Evolutionary conservation across 2,329 filamentous ascomycete genomes (phyloP), one percentile per base, ranked within the genome.

Genomic region (Arthrinium puccinioides): DNA sequence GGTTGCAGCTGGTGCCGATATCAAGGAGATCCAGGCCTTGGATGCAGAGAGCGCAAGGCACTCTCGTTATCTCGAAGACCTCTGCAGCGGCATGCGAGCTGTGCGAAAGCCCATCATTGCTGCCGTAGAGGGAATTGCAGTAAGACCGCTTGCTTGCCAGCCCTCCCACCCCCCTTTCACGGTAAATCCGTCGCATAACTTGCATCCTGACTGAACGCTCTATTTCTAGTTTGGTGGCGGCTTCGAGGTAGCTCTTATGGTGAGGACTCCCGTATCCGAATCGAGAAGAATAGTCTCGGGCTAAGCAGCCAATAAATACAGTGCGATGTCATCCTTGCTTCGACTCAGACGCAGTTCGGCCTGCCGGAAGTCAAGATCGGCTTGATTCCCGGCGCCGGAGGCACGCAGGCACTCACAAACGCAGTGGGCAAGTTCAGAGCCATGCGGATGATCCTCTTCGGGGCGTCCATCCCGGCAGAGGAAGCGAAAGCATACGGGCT

Each of bases 321-420:
- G 58, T 61, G 58, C 45, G 61, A 64, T 43, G 56, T 64, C 26
- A 61, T 64, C 23, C 96, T 96, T 69, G 89, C 85, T 62, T 86
- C 84, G 3, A 72, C 81, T 25, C 76, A 67, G 13, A 88, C 90
- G 42, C 88, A 84, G 49, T 95, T 97, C 57, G 92, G 90, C 18
- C 89, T 97, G 64, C 90, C 90, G 1, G 92, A 97, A 68, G 87
- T 97, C 65, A 95, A 90, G 66, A 72, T 97, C 7, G 90, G 92
- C 13, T 83, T 84, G 4, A 87, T 96, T 38, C 92, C 90, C 1
- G 90, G 92, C 3, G 90, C 85, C 0, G 90, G 90, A 15, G 90
- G 90, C 9, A 87, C 81, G 38, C 92, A 97, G 38, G 48, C 60
- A 15, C 46, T 64, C 15, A 52, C 56, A 4, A 50, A 50, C 21